These are phyloP conservation scores for Fusarium keratoplasticum DNA, from an alignment of 2,329 filamentous ascomycete genomes.

Conservation along the genomic window DNA sequence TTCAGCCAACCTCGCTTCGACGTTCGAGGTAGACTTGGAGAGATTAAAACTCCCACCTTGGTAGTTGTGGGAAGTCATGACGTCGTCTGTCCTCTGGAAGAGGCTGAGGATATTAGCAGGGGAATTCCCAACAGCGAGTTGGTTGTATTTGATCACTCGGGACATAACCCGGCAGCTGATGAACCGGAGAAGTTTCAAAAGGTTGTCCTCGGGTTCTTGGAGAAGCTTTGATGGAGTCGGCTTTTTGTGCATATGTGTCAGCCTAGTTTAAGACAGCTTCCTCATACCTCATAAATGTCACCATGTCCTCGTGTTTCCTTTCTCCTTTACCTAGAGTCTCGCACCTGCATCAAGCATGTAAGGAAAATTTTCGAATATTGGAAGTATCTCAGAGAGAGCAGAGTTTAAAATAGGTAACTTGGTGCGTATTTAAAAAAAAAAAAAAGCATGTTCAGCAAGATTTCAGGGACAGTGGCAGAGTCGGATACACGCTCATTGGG, in stretches of 20 bases:
- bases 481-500: too few relatives aligned
- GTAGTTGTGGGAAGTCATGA: constrained; percentile 7
- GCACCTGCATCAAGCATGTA: not conserved
- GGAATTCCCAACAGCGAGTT: not conserved
- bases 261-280: not conserved
- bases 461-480: not conserved
- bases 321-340: not conserved
- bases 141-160: constrained; percentile 9
- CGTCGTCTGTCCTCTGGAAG: constrained; percentile 10
- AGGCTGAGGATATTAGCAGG: constrained; percentile 2
- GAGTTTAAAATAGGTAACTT: not conserved
- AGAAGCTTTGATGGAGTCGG: not conserved
- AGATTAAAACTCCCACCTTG: constrained; percentile 5
- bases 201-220: not conserved
- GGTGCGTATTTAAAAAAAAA: not conserved
- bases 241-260: not conserved
- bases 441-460: too few relatives aligned
- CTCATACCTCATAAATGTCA: not conserved
- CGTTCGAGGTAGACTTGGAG: not conserved
- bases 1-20: constrained; percentile 14
- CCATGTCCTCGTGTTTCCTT: not conserved
- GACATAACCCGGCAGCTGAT: constrained; percentile 12
- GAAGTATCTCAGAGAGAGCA: not conserved
- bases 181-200: constrained; percentile 6
- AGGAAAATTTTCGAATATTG: not conserved